These are phyloP conservation scores for Aspergillus alliaceus DNA, from an alignment of 2,329 filamentous ascomycete species.

Conservation along the genomic window DNA sequence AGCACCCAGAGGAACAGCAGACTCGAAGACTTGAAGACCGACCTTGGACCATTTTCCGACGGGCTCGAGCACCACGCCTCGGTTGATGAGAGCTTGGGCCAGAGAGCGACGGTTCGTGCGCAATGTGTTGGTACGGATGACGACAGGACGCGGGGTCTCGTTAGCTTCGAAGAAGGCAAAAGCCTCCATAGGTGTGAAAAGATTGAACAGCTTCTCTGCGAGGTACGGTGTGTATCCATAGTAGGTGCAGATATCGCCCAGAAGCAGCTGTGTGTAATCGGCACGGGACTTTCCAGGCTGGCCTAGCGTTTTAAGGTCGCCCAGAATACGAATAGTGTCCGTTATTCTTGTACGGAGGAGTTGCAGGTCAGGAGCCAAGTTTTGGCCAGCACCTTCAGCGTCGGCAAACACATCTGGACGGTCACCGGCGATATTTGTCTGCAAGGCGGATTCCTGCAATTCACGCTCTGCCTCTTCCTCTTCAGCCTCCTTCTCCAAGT, in stretches of 20 bases:
- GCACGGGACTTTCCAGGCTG: constrained; percentile 78
- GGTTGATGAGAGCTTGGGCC: constrained; percentile 90
- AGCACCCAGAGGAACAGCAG: constrained; percentile 80
- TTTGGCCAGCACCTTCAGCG: constrained; percentile 53
- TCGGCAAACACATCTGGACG: constrained; percentile 63
- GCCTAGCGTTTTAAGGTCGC: constrained; percentile 79
- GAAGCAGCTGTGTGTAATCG: constrained; percentile 82
- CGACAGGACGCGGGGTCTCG: constrained; percentile 88
- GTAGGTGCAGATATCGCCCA: constrained; percentile 93
- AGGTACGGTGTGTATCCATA: constrained; percentile 94
- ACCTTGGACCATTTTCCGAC: constrained; percentile 99
- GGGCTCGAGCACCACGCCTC: constrained; percentile 91
- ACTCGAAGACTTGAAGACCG: constrained; percentile 93
- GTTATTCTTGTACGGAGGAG: constrained; percentile 85
- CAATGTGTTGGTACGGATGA: constrained; percentile 95
- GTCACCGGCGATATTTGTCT: constrained; percentile 89
- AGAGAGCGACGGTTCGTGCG: constrained; percentile 75
- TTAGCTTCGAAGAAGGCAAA: constrained; percentile 99
- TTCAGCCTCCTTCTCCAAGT: constrained; percentile 73
- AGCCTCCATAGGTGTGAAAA: constrained; percentile 90
- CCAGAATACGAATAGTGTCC: constrained; percentile 87
- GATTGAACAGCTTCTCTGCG: constrained; percentile 91
- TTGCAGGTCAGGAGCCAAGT: constrained; percentile 85
- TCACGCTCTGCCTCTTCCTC: constrained; percentile 83
- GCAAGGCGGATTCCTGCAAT: constrained; percentile 77